Conservation (phyloP, 1,284 basidiomycete species). For the Stereum hirsutum region DNA sequence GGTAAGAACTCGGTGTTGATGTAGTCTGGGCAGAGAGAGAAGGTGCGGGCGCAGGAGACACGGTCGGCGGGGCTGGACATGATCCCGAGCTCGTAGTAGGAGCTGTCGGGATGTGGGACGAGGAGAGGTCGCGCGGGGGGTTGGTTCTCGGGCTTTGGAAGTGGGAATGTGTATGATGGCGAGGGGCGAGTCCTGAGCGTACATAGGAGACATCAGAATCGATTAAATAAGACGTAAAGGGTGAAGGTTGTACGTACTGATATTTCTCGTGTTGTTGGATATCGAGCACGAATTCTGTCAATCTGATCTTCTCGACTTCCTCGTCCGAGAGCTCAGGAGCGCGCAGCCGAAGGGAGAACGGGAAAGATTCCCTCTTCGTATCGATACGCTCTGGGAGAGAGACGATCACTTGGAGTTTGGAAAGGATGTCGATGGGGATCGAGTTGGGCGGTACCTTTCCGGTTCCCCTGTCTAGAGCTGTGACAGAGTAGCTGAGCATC, state of each 20-base stretch:
- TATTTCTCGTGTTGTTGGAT: slow-evolving; percentile 55
- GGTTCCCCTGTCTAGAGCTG: slow-evolving; percentile 5
- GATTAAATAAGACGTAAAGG: neutral
- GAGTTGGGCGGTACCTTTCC: slow-evolving; percentile 8
- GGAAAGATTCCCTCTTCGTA: slow-evolving; percentile 33
- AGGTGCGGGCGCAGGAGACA: slow-evolving; percentile 25
- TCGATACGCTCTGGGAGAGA: slow-evolving; percentile 48
- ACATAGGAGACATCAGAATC: too few species aligned
- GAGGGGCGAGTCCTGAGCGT: slow-evolving; percentile 27
- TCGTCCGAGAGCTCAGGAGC: slow-evolving; percentile 36
- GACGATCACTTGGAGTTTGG: slow-evolving; percentile 51
- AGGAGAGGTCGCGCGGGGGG: slow-evolving; percentile 53
- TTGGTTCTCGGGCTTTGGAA: slow-evolving; percentile 45
- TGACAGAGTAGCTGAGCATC: slow-evolving; percentile 12
- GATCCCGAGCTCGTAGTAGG: slow-evolving; percentile 47
- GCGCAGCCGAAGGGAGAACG: slow-evolving; percentile 52
- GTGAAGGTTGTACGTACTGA: slow-evolving; percentile 33
- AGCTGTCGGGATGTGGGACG: slow-evolving; percentile 38
- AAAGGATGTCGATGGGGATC: slow-evolving; percentile 45
- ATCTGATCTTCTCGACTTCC: slow-evolving; percentile 37
- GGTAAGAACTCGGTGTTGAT: slow-evolving; percentile 33
- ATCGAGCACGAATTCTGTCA: slow-evolving; percentile 45
- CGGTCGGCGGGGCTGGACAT: slow-evolving; percentile 18
- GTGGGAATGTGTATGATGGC: slow-evolving; percentile 37
- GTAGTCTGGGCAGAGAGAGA: slow-evolving; percentile 44